Percentiles rank a stretch among this genome's conserved stretches.
These are phyloP conservation scores for Phyllachora maydis DNA, from an alignment of 2,329 filamentous ascomycete genomes.

Conservation along the genomic window DNA sequence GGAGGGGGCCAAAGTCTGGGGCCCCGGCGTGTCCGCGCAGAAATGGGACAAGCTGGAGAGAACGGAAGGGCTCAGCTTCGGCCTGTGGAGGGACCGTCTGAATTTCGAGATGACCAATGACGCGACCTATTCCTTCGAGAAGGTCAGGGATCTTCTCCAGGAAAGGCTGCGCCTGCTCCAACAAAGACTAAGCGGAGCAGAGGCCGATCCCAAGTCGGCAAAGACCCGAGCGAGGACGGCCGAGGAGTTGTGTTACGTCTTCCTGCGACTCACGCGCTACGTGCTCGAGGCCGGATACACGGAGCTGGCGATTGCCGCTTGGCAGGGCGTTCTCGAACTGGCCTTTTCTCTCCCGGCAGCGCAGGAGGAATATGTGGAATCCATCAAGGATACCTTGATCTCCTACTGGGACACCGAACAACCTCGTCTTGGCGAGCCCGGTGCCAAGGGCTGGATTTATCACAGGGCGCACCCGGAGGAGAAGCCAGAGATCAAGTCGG, in stretches of 20 bases:
- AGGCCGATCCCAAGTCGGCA: no score
- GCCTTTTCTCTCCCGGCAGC: constrained; percentile 35
- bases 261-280: constrained; percentile 55
- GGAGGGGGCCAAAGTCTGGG: constrained; percentile 60
- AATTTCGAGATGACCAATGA: constrained; percentile 54
- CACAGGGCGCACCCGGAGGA: constrained; percentile 17
- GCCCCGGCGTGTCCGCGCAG: constrained; percentile 31
- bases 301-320: constrained; percentile 57
- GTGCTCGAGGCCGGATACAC: constrained; percentile 57
- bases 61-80: constrained; percentile 29
- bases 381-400: constrained; percentile 28
- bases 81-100: constrained; percentile 54
- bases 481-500: constrained; percentile 14
- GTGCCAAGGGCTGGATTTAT: constrained; percentile 49
- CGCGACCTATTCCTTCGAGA: constrained; percentile 44
- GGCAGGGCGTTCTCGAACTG: constrained; percentile 67
- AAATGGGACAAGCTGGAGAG: constrained; percentile 44
- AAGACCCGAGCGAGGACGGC: no score
- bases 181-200: no score
- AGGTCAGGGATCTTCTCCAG: constrained; percentile 24
- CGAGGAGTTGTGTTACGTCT: constrained; percentile 41
- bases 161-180: constrained; percentile 3
- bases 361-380: constrained; percentile 7
- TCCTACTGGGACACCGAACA: constrained; percentile 80
- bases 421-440: constrained; percentile 54